Evolutionary conservation across 176 grass and related monocot species (phyloP).

Genomic region (Stipa capillata): DNA sequence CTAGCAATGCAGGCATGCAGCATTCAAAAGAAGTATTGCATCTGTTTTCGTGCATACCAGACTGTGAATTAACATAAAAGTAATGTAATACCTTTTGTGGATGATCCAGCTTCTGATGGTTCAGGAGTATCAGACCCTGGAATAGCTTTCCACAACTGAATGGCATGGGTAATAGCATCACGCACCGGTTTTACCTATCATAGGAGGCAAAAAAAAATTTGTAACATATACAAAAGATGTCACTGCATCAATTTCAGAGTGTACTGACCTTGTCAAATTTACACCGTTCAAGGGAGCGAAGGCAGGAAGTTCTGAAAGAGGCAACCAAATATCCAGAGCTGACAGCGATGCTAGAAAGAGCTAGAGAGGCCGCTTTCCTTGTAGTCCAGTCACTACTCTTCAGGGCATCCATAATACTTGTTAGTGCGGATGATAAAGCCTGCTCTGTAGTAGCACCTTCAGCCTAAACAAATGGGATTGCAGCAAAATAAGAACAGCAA

Average conservation of each 20-base stretch:
- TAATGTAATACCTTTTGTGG: conserved; percentile 68
- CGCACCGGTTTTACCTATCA: conserved; percentile 90
- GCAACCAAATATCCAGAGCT: conserved; percentile 61
- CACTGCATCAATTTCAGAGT: background rate
- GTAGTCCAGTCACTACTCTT: conserved; percentile 90
- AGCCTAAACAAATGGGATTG: conserved; percentile 42
- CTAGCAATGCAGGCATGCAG: conserved; percentile 22
- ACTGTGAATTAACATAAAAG: background rate
- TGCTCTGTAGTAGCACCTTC: conserved; percentile 71
- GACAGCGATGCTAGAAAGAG: conserved; percentile 71
- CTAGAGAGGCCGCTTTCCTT: conserved; percentile 68
- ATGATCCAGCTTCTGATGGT: conserved; percentile 84
- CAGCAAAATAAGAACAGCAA: conserved; percentile 2
- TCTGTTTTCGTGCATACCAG: background rate
- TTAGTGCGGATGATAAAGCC: conserved; percentile 61
- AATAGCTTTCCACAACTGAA: conserved; percentile 91
- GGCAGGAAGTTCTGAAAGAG: conserved; percentile 56
- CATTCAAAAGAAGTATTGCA: conserved; percentile 11
- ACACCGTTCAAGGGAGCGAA: conserved; percentile 75
- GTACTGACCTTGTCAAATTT: conserved; percentile 87
- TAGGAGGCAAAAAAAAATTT: conserved; percentile 13
- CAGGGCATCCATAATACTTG: conserved; percentile 67
- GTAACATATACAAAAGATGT: background rate
- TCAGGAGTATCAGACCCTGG: conserved; percentile 66
- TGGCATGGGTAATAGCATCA: conserved; percentile 67